Percentiles rank a stretch among this genome's conserved stretches.
Evolutionary conservation across 805 yeast genomes (phyloP).

Genomic region (Ogataea chonburiensis): DNA sequence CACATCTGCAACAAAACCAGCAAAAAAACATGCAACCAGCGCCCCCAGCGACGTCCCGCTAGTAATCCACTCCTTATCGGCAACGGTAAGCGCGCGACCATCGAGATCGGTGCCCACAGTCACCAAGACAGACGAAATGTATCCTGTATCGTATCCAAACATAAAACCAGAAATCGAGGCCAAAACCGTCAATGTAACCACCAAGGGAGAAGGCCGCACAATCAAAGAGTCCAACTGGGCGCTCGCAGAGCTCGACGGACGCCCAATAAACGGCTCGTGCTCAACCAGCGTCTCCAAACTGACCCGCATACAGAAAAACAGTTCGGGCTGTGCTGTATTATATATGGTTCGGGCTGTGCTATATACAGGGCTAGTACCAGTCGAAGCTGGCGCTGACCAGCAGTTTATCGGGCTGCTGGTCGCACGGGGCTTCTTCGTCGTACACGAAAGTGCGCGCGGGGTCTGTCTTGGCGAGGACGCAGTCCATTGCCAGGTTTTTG

Average conservation of each 20-base stretch:
- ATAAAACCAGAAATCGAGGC: slow-evolving; percentile 58
- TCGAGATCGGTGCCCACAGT: slow-evolving; percentile 49
- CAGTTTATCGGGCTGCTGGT: neutral
- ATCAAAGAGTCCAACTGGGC: slow-evolving; percentile 18
- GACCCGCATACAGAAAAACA: no score
- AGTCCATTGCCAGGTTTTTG: slow-evolving; percentile 48
- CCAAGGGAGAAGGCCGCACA: slow-evolving; percentile 39
- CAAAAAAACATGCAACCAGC: slow-evolving; percentile 45
- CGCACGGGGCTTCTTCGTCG: slow-evolving; percentile 11
- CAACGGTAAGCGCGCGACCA: slow-evolving; percentile 37
- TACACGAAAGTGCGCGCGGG: slow-evolving; percentile 34
- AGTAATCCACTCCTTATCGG: slow-evolving; percentile 51
- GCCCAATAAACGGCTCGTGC: neutral
- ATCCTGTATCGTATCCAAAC: slow-evolving; percentile 64
- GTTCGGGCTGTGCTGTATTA: slow-evolving; percentile 12
- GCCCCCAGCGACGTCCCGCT: slow-evolving; percentile 59
- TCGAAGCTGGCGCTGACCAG: slow-evolving; percentile 10
- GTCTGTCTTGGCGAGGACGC: slow-evolving; percentile 46
- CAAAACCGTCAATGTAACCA: slow-evolving; percentile 44
- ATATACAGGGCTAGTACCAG: slow-evolving; percentile 6
- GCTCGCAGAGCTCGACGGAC: slow-evolving; percentile 27
- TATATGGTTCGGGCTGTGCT: no score
- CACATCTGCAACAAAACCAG: slow-evolving; percentile 49
- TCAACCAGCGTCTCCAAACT: no score
- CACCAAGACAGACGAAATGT: slow-evolving; percentile 55